These are phyloP conservation scores for Radiomyces spectabilis DNA, from an alignment of 192 early-diverging fungal species.

Conservation along the genomic window DNA sequence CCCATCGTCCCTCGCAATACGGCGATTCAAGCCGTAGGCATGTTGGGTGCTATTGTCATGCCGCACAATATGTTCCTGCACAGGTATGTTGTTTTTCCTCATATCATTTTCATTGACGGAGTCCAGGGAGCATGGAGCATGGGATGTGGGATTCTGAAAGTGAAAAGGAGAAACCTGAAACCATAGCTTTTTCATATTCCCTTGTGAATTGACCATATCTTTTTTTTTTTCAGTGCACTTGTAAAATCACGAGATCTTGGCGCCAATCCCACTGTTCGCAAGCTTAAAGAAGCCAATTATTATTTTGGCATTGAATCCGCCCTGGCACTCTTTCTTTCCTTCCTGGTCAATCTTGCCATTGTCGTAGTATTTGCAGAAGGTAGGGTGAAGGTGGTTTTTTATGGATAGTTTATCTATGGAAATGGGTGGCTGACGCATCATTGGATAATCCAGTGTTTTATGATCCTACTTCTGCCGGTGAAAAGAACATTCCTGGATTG, in stretches of 20 bases:
- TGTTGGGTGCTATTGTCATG: slow-evolving; percentile 72
- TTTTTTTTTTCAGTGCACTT: too few species aligned
- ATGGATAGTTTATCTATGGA: too few species aligned
- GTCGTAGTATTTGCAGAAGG: slow-evolving; percentile 66
- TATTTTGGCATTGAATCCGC: slow-evolving; percentile 58
- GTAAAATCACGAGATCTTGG: slow-evolving; percentile 49
- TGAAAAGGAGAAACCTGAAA: too few species aligned
- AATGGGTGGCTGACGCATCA: too few species aligned
- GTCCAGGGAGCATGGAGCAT: too few species aligned
- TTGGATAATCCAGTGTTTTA: slow-evolving; percentile 34
- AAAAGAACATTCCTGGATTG: slow-evolving; percentile 37
- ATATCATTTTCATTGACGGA: too few species aligned
- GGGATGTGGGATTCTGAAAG: too few species aligned
- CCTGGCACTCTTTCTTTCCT: slow-evolving; percentile 53
- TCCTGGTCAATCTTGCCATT: slow-evolving; percentile 59
- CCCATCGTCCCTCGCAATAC: slow-evolving; percentile 48
- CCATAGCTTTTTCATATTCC: too few species aligned
- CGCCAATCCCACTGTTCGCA: slow-evolving; percentile 6
- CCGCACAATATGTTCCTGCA: slow-evolving; percentile 90
- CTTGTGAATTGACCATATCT: too few species aligned
- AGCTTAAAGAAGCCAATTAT: slow-evolving; percentile 59
- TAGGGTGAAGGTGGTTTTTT: too few species aligned
- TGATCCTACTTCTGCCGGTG: slow-evolving; percentile 11
- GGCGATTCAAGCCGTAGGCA: slow-evolving; percentile 56
- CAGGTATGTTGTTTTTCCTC: too few species aligned